Evolutionary conservation across 768 basidiomycete genomes (phyloP), one percentile per base, ranked within the genome.

Genomic region (Tricholoma sp.): DNA sequence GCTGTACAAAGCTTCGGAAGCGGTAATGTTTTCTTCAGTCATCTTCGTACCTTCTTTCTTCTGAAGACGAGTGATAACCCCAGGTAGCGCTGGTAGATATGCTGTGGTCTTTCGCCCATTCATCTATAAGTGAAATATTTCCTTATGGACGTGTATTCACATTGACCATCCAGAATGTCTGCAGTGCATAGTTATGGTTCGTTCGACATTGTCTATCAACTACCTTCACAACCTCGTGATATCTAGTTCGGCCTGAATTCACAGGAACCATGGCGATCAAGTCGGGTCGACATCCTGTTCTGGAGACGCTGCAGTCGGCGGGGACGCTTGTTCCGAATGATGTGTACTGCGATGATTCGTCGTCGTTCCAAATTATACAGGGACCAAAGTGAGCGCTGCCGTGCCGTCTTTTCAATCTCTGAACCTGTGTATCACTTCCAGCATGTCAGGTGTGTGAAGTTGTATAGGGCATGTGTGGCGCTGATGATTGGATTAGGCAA

Each of bases 191-290:
- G 72, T 61, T 82, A 81, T 65, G 73, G 80, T 81, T 34, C 54
- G 56, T 39, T 16, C 21, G 18, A 37, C 1, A 8, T 34, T 19
- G 19, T 32, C 14, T 37, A 11, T 8, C 19, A 56, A 19, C 37
- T 29, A 45, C 3, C 34, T 10, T 46, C 34, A 14, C 6, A 45
- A 29, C 32, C 55, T 32, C 9, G 9, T 50, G 6, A 19, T 21
- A 16, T 39, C 4, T 47, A 94, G 94, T 88, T 21, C 90, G 94
- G 4, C 95, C 95, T 1, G 93, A 96, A 63, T 94, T 92, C 65
- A 94, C 92, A 6, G 89, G 86, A 1, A 94, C 91, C 2, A 74
- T 94, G 7, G 93, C 94, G 0, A 87, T 98, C 69, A 95, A 94
- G 69, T 80, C 83, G 0, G 94, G 94, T 1, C 81, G 91, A 2